Conservation (phyloP, 805 yeast species). For the Nakazawaea sp. region DNA sequence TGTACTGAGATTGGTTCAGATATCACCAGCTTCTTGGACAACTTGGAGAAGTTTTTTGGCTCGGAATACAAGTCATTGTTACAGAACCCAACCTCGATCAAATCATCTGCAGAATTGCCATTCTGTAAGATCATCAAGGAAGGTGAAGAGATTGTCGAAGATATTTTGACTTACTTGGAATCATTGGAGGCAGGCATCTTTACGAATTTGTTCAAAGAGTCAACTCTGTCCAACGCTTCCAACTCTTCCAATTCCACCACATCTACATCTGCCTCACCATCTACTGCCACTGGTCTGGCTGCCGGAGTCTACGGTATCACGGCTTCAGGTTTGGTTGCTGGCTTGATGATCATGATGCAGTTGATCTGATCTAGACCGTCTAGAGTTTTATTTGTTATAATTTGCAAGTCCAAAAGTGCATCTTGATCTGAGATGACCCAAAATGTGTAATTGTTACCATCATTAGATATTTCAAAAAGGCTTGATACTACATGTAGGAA, state of each 20-base stretch:
- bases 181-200: not conserved
- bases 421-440: too few species aligned
- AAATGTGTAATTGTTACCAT: too few species aligned
- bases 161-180: not conserved
- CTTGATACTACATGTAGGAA: too few species aligned
- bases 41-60: not conserved
- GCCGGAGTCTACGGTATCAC: not conserved
- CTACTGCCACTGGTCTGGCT: not conserved
- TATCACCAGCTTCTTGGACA: not conserved
- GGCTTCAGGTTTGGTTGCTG: not conserved
- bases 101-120: not conserved
- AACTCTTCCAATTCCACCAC: not conserved
- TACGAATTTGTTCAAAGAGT: not conserved
- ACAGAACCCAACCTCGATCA: not conserved
- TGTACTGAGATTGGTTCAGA: not conserved
- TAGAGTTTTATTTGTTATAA: too few species aligned
- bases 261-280: not conserved
- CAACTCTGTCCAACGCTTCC: not conserved
- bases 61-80: not conserved
- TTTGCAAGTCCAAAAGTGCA: too few species aligned
- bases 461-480: too few species aligned
- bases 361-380: conserved; percentile 1
- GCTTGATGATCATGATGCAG: not conserved
- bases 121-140: not conserved
- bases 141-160: not conserved